phyloP scores from a whole-genome alignment of 805 yeast genomes.

The Tetrapisispora nanseiensis region DNA sequence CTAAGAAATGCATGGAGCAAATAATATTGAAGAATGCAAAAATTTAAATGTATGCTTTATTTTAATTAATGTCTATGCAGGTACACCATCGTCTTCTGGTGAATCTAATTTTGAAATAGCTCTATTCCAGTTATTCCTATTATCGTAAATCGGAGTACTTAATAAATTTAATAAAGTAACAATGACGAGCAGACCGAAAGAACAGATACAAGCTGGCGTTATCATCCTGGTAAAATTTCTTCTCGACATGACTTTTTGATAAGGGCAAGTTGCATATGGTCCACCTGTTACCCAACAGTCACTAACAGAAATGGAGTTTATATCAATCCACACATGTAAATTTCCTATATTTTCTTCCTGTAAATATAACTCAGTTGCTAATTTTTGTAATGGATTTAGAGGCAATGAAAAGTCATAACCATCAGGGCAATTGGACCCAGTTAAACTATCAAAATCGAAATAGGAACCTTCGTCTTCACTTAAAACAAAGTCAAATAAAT shows the following conservation, averaged over 20 bases:
- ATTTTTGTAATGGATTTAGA: slow-evolving; percentile 38
- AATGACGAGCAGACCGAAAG: slow-evolving; percentile 41
- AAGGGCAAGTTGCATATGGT: slow-evolving; percentile 68
- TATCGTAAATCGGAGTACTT: slow-evolving; percentile 59
- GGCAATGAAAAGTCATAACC: slow-evolving; percentile 39
- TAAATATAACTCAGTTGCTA: slow-evolving; percentile 15
- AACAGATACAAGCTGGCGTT: slow-evolving; percentile 56
- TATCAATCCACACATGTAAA: slow-evolving; percentile 53
- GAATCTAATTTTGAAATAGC: slow-evolving; percentile 45
- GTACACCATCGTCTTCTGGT: slow-evolving; percentile 78
- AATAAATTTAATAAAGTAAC: slow-evolving; percentile 48
- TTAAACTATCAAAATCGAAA: slow-evolving; percentile 31
- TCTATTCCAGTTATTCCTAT: slow-evolving; percentile 56
- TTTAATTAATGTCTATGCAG: slow-evolving; percentile 38
- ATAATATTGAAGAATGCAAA: slow-evolving; percentile 1
- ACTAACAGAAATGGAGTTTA: slow-evolving; percentile 63
- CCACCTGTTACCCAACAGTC: slow-evolving; percentile 88
- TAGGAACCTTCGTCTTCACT: slow-evolving; percentile 31
- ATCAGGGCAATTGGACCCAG: slow-evolving; percentile 29
- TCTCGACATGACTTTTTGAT: slow-evolving; percentile 43
- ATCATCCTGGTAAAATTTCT: slow-evolving; percentile 53
- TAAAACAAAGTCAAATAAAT: slow-evolving; percentile 38
- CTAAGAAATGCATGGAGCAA: background rate
- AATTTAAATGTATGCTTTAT: no score
- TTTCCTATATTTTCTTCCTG: slow-evolving; percentile 4